A percentile compares a stretch with the other conserved stretches of the same genome.
Evolutionary conservation across 2,329 filamentous ascomycete species (phyloP).

Genomic region (Fusarium fracticaudum): DNA sequence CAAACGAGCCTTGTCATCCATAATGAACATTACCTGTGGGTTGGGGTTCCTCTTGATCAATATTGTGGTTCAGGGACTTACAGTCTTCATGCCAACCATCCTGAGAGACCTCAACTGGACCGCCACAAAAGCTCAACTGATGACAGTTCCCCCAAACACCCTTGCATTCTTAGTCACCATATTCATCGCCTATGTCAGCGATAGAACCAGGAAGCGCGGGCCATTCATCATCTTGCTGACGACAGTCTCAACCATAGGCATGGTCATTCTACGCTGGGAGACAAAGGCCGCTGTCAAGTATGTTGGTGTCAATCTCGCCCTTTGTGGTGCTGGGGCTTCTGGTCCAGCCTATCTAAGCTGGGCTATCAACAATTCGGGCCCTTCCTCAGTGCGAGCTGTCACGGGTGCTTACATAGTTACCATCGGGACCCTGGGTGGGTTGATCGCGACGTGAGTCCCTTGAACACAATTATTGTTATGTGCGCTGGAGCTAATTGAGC

Average conservation of each 20-base stretch:
- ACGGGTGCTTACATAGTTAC: conserved; percentile 48
- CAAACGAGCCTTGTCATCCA: neutral
- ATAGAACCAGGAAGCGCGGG: conserved; percentile 71
- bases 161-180: conserved; percentile 71
- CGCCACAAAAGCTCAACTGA: conserved; percentile 46
- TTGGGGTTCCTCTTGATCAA: neutral
- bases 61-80: neutral
- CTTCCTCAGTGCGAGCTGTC: conserved; percentile 48
- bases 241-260: neutral
- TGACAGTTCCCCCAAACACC: conserved; percentile 67
- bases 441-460: too few relatives aligned
- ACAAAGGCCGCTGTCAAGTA: conserved; percentile 42
- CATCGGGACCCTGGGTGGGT: neutral
- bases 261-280: conserved; percentile 49
- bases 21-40: conserved; percentile 58
- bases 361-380: conserved; percentile 57
- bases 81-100: conserved; percentile 35
- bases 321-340: conserved; percentile 71
- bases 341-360: conserved; percentile 62
- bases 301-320: too few relatives aligned
- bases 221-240: conserved; percentile 53
- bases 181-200: conserved; percentile 69
- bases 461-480: neutral
- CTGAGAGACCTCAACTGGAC: conserved; percentile 52
- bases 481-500: neutral